Base-by-base conservation (phyloP, 148 eudicot species). In the Vaccinium vitisidaea region DNA sequence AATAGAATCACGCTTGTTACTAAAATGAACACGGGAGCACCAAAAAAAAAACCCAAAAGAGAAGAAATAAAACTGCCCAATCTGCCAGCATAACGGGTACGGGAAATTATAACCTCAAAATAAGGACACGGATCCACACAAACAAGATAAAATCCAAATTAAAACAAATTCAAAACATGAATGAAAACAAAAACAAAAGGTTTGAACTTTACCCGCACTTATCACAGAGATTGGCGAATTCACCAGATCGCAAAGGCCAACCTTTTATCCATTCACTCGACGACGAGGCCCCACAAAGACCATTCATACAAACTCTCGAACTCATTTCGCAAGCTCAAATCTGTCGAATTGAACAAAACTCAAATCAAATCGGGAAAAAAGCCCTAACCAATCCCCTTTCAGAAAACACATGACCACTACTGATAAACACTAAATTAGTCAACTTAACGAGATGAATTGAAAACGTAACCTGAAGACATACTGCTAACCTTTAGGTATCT, bases 241-340 rank as follows among this genome's bases (percentile, higher is more conserved):
- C 93, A 84, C 97, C 96, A 81, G 97, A 92, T 91, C 94, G 92
- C 90, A 96, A 84, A 86, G 86, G 88, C 99, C 98, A 96, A 43
- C 98, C 99, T 86, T 88, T 92, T 84, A 86, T 90, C 94, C 94
- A 92, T 54, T 92, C 92, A 79, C 11, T 6, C 12, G 89, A 89
- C 84, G 93, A 90, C 75, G 92, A 86, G 83, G 91, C 92, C 39
- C 92, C 92, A 75, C 99, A 96, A 82, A 89, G 46, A 43, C 85
- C 91, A 88, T 95, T 96, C 96, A 92, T 93, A 89, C 99, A 96
- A 63, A 80, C 84, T 80, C 76, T 89, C 81, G 85, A 73, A 49
- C 82, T 90, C 94, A 94, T 92, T 76, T 76, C 36, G 39, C 65
- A 7, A 27, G 56, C 77, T 74, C 46, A 82, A 80, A 69, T 71